Base-by-base conservation (phyloP, 352 stramenopile genomes). In the Globisporangium apiculatum region DNA sequence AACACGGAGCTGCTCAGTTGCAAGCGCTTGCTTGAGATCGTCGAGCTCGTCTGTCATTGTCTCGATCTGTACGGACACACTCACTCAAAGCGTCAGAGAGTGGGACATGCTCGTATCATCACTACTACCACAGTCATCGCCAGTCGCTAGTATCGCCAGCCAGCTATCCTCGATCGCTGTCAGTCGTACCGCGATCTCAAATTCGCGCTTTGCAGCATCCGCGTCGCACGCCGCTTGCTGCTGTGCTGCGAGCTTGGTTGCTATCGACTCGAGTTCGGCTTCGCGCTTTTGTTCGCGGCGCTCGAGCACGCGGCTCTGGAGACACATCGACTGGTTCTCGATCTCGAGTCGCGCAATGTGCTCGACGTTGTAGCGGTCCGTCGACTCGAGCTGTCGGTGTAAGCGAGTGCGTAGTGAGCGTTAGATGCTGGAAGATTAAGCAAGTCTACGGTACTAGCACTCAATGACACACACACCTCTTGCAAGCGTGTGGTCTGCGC, bases 311-410 rank as follows among this genome's bases (percentile, higher is more conserved):
- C 68, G 61, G 14, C 71, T 51, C 35, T 75, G 66, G 51, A 71
- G 58, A 17, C 61, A 68, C 7, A 77, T 72, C 45, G 55, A 65
- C 45, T 75, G 66, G 55, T 73, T 77, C 47, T 80, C 69, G 51
- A 73, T 73, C 53, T 69, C 64, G n/a, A 80, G 62, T 1, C 65
- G 72, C 37, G 61, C 54, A 37, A 76, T 72, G 43, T 72, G 68
- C 53, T 79, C 71, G 42, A 68, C 47, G 47, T 73, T 73, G 64
- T 73, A 73, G 2, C 53, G 64, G 37, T 78, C 67, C 0, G 47
- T 53, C 17, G 53, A 61, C 50, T 67, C 57, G 12, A 78, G 61
- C 69, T 76, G 35, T 0, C 10, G 8, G n/a, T 37, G n/a, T 31
- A 31, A 11, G 18, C 45, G 14, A 45, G 31, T 12, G 12, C 6